A percentile compares a stretch with the other conserved stretches of the same genome.
Evolutionary conservation across 495 filamentous ascomycete species (phyloP).

Genomic region (Penicillium silybi): DNA sequence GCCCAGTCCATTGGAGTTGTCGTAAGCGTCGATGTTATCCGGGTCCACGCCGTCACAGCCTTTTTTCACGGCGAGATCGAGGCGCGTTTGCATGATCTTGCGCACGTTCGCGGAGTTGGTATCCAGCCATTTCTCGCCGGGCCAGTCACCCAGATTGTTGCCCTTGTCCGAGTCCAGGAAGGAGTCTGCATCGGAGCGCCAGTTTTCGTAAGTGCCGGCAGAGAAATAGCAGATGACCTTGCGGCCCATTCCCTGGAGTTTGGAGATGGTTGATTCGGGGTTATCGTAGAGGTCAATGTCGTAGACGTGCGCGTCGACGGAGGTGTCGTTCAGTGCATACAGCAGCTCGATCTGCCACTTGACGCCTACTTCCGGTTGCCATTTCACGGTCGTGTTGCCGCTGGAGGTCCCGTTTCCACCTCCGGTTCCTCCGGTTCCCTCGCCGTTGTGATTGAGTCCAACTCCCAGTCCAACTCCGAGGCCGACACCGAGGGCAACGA

Average conservation of each 20-base stretch:
- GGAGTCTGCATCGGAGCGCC: slow-evolving; percentile 49
- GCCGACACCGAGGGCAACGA: slow-evolving; percentile 49
- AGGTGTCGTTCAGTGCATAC: slow-evolving; percentile 40
- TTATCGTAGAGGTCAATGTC: slow-evolving; percentile 63
- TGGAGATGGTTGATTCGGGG: slow-evolving; percentile 35
- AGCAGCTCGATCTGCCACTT: slow-evolving; percentile 55
- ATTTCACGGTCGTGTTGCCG: slow-evolving; percentile 33
- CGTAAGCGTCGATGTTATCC: slow-evolving; percentile 68
- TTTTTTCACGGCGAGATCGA: slow-evolving; percentile 53
- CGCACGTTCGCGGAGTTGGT: slow-evolving; percentile 53
- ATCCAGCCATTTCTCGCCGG: slow-evolving; percentile 64
- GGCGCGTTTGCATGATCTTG: slow-evolving; percentile 54
- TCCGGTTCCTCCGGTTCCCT: slow-evolving; percentile 5
- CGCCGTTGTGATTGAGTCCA: slow-evolving; percentile 20
- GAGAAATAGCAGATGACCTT: slow-evolving; percentile 74
- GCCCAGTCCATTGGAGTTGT: slow-evolving; percentile 51
- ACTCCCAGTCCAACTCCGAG: slow-evolving; percentile 53
- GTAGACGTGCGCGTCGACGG: slow-evolving; percentile 48
- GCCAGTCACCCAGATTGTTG: slow-evolving; percentile 55
- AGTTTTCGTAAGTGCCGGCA: slow-evolving; percentile 61
- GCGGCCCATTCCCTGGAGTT: slow-evolving; percentile 44
- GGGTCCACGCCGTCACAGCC: slow-evolving; percentile 70
- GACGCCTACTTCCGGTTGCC: slow-evolving; percentile 46
- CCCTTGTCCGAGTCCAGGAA: slow-evolving; percentile 54
- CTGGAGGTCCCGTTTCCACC: slow-evolving; percentile 17